Evolutionary conservation across 2,329 filamentous ascomycete genomes (phyloP), one percentile per base, ranked within the genome.

Genomic region (Leptographium wingfieldii): DNA sequence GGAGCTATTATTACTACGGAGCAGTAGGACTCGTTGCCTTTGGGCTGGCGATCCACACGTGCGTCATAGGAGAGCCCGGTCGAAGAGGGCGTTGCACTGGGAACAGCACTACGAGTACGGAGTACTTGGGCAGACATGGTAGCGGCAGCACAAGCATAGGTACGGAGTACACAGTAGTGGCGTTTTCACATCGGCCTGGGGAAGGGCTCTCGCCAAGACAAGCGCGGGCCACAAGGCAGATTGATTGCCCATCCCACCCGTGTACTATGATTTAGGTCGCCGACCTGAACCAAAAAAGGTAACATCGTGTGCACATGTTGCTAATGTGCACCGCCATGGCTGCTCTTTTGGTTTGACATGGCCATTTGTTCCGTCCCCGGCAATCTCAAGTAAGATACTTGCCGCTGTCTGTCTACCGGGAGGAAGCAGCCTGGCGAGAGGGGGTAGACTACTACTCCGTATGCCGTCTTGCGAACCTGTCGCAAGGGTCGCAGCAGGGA

Each of bases 61-160:
- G 43, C 43, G 43, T 46, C 43, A 46, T 46, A 46, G 19, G 40
- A 43, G 52, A 25, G 66, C 65, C 22, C 72, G 66, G 2, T 51
- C 3, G 60, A 55, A 61, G 75, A 75, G 0, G 69, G 16, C 19
- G 63, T 65, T 19, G 62, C 64, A 66, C 76, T 74, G 16, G 74
- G 74, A 62, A 75, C 75, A 5, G 68, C 73, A 0, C 74, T n/a
- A n/a, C 43, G 16, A 46, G 19, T 22, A 46, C 43, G 9, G 19
- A 35, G 43, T n/a, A 43, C 12, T 12, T 19, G 14, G 19, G 43
- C 22, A 22, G 22, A 22, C 22, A 22, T 22, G 22, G 22, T 22
- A 22, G 22, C 22, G 22, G 2, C 22, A 22, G 22, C 7, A 22
- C 14, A 14, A 43, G 40, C 40, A 43, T 14, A n/a, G 40, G 14